phyloP scores from a whole-genome alignment of 2,329 filamentous ascomycete genomes.

The Xylariaceae sp. region DNA sequence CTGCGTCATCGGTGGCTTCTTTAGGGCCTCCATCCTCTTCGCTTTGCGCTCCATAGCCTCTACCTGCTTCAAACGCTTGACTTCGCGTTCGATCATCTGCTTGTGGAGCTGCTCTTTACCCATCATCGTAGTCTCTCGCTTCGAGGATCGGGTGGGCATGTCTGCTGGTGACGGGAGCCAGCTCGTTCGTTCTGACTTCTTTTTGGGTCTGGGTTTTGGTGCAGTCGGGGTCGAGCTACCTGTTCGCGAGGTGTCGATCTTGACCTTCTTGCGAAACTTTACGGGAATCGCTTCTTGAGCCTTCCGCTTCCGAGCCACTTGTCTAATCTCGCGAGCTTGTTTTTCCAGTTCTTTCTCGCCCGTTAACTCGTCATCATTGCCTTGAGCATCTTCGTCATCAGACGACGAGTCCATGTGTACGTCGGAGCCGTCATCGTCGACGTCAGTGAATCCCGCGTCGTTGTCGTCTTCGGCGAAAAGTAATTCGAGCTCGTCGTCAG shows the following conservation, averaged over 20 bases:
- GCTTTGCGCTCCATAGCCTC: conserved; percentile 63
- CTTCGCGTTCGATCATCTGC: conserved; percentile 70
- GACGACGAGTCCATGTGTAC: conserved; percentile 82
- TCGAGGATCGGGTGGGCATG: conserved; percentile 54
- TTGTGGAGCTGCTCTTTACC: conserved; percentile 61
- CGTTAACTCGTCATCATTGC: conserved; percentile 66
- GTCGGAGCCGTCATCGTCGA: conserved; percentile 64
- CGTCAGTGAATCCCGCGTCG: conserved; percentile 66
- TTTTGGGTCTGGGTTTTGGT: conserved; percentile 48
- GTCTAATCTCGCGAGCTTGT: conserved; percentile 64
- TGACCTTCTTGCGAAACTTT: conserved; percentile 70
- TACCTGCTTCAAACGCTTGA: conserved; percentile 65
- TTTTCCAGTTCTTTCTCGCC: conserved; percentile 85
- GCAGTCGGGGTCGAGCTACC: conserved; percentile 29
- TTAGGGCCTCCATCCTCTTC: conserved; percentile 67
- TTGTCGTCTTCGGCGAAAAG: conserved; percentile 72
- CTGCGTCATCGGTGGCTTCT: conserved; percentile 81
- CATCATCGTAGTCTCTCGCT: conserved; percentile 52
- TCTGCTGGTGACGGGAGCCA: conserved; percentile 54
- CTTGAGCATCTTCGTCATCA: conserved; percentile 74
- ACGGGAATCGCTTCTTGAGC: conserved; percentile 69
- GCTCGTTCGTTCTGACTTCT: conserved; percentile 56
- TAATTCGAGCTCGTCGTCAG: conserved; percentile 64
- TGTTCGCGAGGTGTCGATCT: conserved; percentile 47
- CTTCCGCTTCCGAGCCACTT: conserved; percentile 73